phyloP scores from a whole-genome alignment of 176 grass and related monocot genomes.

The Lolium multiflorum region DNA sequence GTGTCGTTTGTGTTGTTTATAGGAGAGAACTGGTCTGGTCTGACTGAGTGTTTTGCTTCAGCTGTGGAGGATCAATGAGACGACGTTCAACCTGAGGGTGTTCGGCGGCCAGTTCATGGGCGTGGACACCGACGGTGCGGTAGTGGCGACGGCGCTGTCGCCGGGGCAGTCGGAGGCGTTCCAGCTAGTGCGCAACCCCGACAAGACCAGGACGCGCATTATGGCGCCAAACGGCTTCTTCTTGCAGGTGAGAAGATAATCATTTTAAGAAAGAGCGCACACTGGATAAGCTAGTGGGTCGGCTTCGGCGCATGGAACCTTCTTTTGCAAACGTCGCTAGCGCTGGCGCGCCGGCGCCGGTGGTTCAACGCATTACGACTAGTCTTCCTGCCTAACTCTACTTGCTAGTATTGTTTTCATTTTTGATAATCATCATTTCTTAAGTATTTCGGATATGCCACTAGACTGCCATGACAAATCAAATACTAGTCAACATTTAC shows the following conservation, averaged over 20 bases:
- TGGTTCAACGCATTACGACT: neutral
- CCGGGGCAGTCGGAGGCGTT: constrained; percentile 57
- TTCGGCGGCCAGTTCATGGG: constrained; percentile 55
- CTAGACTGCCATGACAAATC: neutral
- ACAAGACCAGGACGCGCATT: constrained; percentile 43
- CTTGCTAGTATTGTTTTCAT: neutral
- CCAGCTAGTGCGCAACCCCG: constrained; percentile 46
- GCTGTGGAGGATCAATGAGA: constrained; percentile 71
- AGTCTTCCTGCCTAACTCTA: neutral
- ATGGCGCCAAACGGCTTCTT: constrained; percentile 64
- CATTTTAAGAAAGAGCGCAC: neutral
- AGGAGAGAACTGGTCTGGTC: neutral
- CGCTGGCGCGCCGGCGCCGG: neutral
- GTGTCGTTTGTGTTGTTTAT: neutral
- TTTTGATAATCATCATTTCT: neutral
- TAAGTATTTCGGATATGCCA: neutral
- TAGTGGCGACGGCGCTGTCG: constrained; percentile 43
- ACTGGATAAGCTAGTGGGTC: neutral
- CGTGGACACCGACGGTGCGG: constrained; percentile 27
- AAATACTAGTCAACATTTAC: neutral
- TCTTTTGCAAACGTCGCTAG: neutral
- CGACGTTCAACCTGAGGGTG: constrained; percentile 59
- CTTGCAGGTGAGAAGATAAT: constrained; percentile 53
- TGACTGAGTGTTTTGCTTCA: neutral
- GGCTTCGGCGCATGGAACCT: neutral